Evolutionary conservation across 148 eudicot species (phyloP).

Genomic region (Dianthus caryophyllus): DNA sequence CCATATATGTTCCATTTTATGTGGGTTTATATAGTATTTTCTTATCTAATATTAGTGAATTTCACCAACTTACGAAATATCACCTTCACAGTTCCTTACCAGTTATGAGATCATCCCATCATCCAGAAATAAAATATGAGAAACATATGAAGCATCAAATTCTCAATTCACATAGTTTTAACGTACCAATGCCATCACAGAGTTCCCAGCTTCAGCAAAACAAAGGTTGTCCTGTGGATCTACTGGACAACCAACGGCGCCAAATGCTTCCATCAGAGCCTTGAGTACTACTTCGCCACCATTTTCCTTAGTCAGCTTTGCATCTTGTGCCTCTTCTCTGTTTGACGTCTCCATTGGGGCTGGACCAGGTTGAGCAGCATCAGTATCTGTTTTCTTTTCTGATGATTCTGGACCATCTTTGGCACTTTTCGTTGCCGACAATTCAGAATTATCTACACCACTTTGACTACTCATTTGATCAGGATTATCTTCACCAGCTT

Average conservation of each 20-base stretch:
- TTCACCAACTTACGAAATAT: too few species aligned
- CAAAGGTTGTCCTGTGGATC: constrained; percentile 46
- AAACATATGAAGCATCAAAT: not conserved
- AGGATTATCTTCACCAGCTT: constrained; percentile 19
- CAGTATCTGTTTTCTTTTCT: constrained; percentile 20
- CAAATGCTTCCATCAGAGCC: constrained; percentile 91
- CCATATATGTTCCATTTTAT: too few species aligned
- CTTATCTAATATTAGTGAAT: too few species aligned
- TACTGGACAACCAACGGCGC: constrained; percentile 58
- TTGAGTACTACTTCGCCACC: constrained; percentile 49
- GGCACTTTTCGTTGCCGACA: constrained; percentile 26
- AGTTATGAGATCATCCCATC: too few species aligned
- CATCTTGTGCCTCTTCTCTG: constrained; percentile 28
- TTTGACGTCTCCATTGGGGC: constrained; percentile 40
- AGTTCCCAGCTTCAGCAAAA: constrained; percentile 90
- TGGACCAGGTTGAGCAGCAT: constrained; percentile 37
- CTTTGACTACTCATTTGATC: constrained; percentile 11
- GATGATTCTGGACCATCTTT: constrained; percentile 22
- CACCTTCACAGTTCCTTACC: too few species aligned
- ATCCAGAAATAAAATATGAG: not conserved
- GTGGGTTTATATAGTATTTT: too few species aligned
- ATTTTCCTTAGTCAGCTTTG: constrained; percentile 27
- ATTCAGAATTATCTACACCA: constrained; percentile 38
- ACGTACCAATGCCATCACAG: constrained; percentile 93
- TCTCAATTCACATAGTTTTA: not conserved